A percentile compares a stretch with the other conserved stretches of the same genome.
Evolutionary conservation across 768 basidiomycete species (phyloP).

Genomic region (Sporobolomyces phaffii): DNA sequence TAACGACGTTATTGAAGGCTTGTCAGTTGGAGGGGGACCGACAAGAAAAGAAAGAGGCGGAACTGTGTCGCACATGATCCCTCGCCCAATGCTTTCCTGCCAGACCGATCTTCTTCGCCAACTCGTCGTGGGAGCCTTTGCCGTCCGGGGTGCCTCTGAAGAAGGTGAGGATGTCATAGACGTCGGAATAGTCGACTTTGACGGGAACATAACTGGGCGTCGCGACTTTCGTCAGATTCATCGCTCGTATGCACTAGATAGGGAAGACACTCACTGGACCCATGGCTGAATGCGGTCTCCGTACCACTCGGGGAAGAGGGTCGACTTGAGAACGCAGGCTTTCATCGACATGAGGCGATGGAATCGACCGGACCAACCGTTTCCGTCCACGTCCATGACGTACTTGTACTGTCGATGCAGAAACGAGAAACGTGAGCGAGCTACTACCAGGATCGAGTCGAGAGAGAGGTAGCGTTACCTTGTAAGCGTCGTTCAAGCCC

Average conservation of each 20-base stretch:
- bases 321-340: constrained; percentile 77
- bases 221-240: not conserved
- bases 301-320: constrained; percentile 67
- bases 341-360: constrained; percentile 76
- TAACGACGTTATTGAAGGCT: too few species aligned
- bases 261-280: constrained; percentile 47
- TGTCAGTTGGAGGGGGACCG: not conserved
- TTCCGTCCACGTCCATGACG: constrained; percentile 84
- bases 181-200: constrained; percentile 41
- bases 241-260: not conserved
- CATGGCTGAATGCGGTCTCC: constrained; percentile 89
- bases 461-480: constrained; percentile 41
- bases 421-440: too few species aligned
- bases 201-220: constrained; percentile 28
- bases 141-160: constrained; percentile 61
- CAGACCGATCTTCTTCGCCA: constrained; percentile 56
- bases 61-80: constrained; percentile 10
- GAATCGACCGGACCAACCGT: constrained; percentile 66
- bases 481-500: constrained; percentile 38
- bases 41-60: not conserved
- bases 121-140: constrained; percentile 57
- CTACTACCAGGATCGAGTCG: too few species aligned
- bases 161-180: constrained; percentile 66
- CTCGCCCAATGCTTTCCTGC: constrained; percentile 49
- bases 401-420: constrained; percentile 92